Percentiles rank a stretch among this genome's conserved stretches.
phyloP scores from a whole-genome alignment of 768 basidiomycete species.

The Russula vinacea region DNA sequence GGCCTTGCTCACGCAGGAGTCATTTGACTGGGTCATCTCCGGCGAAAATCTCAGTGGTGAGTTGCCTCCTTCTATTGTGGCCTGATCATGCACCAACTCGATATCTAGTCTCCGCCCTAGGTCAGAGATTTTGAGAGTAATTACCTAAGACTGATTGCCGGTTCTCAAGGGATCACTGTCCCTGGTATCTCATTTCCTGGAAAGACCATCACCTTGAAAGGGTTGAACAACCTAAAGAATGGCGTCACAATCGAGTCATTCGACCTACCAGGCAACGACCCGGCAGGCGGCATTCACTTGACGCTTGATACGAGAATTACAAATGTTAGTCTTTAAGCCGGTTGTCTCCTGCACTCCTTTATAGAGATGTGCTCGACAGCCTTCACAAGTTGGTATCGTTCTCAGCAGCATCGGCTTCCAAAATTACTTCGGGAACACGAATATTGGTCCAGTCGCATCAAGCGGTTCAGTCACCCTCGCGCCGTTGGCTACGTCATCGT shows the following conservation, averaged over 20 bases:
- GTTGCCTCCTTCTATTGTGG: constrained; percentile 21
- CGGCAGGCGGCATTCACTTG: constrained; percentile 65
- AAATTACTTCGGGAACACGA: constrained; percentile 49
- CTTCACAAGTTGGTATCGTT: constrained; percentile 71
- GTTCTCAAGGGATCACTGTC: constrained; percentile 51
- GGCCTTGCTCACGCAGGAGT: constrained; percentile 58
- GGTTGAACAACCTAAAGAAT: constrained; percentile 63
- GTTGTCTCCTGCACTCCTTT: background rate
- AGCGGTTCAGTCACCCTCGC: constrained; percentile 50
- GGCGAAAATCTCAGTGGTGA: constrained; percentile 60
- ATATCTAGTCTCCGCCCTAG: constrained; percentile 52
- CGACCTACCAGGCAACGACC: constrained; percentile 67
- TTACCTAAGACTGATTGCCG: background rate
- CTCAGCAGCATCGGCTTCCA: constrained; percentile 61
- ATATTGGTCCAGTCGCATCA: constrained; percentile 59
- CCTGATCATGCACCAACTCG: background rate
- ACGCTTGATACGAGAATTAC: constrained; percentile 56
- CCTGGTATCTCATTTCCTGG: constrained; percentile 51
- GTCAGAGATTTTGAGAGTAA: constrained; percentile 35
- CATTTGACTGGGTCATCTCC: constrained; percentile 67
- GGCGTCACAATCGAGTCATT: constrained; percentile 64
- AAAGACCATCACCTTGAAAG: constrained; percentile 62
- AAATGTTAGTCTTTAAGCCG: constrained; percentile 46
- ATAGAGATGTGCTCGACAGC: constrained; percentile 41
- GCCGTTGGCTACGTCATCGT: constrained; percentile 49